Evolutionary conservation across 1,139 yeast species (phyloP).

Genomic region (Yamadazyma jaroonii): DNA sequence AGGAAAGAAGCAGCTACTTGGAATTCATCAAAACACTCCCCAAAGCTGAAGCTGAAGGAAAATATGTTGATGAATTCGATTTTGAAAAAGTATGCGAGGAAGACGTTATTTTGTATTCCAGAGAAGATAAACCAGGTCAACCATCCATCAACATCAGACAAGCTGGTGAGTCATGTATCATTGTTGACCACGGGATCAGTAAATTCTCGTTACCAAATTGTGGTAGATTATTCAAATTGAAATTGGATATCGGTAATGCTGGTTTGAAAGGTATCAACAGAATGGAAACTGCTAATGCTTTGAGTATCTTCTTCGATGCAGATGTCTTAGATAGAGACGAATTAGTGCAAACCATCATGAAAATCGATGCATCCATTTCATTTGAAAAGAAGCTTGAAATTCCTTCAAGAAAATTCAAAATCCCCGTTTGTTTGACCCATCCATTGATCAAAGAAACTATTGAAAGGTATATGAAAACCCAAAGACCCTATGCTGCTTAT

Average conservation of each 20-base stretch:
- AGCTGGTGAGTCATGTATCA: conserved; percentile 7
- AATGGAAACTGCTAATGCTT: conserved; percentile 7
- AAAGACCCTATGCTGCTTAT: conserved; percentile 9
- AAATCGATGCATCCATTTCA: conserved; percentile 2
- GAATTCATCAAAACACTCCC: not conserved
- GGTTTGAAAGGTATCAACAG: conserved; percentile 1
- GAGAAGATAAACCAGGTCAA: conserved; percentile 1
- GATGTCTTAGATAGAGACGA: not conserved
- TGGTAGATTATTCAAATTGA: conserved; percentile 6
- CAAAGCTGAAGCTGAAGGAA: not conserved
- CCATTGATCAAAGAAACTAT: conserved; percentile 8
- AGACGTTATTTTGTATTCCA: conserved; percentile 6
- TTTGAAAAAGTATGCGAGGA: not conserved
- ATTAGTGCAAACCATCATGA: not conserved
- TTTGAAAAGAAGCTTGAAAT: conserved; percentile 3
- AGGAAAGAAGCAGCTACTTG: conserved; percentile 14
- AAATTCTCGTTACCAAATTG: conserved; percentile 7
- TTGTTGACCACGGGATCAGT: conserved; percentile 7
- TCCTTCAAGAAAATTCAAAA: conserved; percentile 6
- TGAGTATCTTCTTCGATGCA: conserved; percentile 6
- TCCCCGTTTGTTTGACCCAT: conserved; percentile 9
- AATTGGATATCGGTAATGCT: conserved; percentile 2
- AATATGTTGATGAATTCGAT: not conserved
- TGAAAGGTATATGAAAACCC: conserved; percentile 6
- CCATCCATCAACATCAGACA: conserved; percentile 6